Evolutionary conservation across 495 filamentous ascomycete species (phyloP), one percentile per base, ranked within the genome.

Genomic region (Jackrogersella multiformis): DNA sequence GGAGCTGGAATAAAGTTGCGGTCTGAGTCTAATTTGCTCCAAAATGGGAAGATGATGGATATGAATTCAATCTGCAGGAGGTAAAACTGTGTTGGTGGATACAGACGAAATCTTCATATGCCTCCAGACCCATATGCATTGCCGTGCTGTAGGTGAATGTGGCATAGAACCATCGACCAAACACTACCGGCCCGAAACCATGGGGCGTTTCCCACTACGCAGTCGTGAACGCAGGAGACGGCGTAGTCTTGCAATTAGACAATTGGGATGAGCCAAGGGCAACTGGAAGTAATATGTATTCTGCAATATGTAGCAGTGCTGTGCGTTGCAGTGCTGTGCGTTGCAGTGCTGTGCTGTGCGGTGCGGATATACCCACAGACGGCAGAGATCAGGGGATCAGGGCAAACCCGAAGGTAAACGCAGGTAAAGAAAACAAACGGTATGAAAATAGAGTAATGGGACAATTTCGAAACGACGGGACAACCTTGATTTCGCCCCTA

Each of bases 1-100:
- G 39, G 46, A 56, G 49, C 20, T 46, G 35, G 48, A 61, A 65
- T n/a, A 55, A 64, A 70, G 61, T 70, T 70, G 67, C 67, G 67
- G 67, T 70, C 67, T 70, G 61, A 46, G 35, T 58, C 32, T 44
- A 45, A 70, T 53, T 61, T 61, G 54, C 61, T 61, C 56, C 61
- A 51, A 52, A 53, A 65, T 61, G 45, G 48, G 55, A 30, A 55
- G 42, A 49, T 51, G 58, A 61, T 64, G 60, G 51, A 24, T 70
- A 57, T 61, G 56, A 61, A 68, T 42, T 46, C 52, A 57, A 53
- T 61, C 57, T 61, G 64, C 64, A 53, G 42, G 30, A 32, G 24
- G 21, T 32, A 38, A 38, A 30, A 28, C 16, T 35, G 49, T 39
- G 56, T 28, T 15, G 38, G 66, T 69, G 66, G 61, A 64, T 59